These are phyloP conservation scores for Kluyveromyces sp. DNA, from an alignment of 1,139 yeast genomes.

Conservation along the genomic window DNA sequence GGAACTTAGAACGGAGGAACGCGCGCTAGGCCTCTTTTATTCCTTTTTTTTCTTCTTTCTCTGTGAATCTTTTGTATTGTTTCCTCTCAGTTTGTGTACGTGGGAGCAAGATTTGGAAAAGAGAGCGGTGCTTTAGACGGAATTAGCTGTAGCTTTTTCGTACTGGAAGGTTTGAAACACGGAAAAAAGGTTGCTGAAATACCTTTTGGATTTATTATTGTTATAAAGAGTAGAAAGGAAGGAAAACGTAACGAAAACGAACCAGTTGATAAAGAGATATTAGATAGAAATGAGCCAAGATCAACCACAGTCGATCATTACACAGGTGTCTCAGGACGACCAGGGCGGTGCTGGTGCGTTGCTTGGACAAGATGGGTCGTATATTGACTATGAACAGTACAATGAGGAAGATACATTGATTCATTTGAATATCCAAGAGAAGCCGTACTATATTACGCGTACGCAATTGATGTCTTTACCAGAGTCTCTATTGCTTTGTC, in stretches of 20 bases:
- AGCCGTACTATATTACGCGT: slow-evolving; percentile 63
- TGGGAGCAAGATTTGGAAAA: no score
- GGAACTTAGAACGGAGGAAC: no score
- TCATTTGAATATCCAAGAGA: slow-evolving; percentile 65
- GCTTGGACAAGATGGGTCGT: slow-evolving; percentile 11
- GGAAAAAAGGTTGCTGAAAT: no score
- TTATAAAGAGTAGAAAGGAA: no score
- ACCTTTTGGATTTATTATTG: no score
- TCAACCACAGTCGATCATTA: slow-evolving; percentile 37
- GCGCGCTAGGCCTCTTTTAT: no score
- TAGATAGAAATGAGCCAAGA: slow-evolving; percentile 6
- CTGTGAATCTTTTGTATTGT: no score
- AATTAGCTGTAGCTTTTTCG: no score
- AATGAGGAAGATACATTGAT: slow-evolving; percentile 43
- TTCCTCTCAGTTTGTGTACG: no score
- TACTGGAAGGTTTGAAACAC: no score
- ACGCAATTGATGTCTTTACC: slow-evolving; percentile 89
- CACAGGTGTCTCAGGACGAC: slow-evolving; percentile 53
- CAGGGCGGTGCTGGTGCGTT: slow-evolving; percentile 16
- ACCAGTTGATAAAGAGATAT: not conserved
- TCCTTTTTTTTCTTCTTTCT: no score
- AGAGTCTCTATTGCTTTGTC: slow-evolving; percentile 76
- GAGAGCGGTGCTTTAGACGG: no score
- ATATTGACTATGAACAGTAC: slow-evolving; percentile 43
- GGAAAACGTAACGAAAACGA: not conserved